Conservation (phyloP, 1,284 basidiomycete species). For the Spongispora temasekensis region DNA sequence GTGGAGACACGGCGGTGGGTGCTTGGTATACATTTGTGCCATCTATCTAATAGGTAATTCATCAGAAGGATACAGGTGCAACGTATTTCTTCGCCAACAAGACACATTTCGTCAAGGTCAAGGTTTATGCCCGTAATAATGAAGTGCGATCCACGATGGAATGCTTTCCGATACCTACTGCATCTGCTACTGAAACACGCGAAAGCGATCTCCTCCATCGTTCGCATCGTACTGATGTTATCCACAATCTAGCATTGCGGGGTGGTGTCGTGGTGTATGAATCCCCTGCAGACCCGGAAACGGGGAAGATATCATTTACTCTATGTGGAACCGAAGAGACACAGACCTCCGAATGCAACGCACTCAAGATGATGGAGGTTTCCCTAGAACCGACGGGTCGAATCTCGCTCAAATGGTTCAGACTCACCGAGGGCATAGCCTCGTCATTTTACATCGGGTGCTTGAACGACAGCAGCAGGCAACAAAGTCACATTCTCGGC, state of each 20-base stretch:
- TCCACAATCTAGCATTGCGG: background rate
- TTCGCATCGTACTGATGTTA: background rate
- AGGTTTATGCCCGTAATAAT: background rate
- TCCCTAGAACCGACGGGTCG: background rate
- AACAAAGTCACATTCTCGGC: background rate
- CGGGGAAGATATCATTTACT: background rate
- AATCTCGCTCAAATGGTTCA: background rate
- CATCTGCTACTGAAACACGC: background rate
- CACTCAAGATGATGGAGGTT: background rate
- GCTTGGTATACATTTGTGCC: too few relatives aligned
- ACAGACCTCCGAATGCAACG: background rate
- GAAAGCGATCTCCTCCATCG: background rate
- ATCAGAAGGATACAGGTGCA: background rate
- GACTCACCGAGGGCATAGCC: background rate
- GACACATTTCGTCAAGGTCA: background rate
- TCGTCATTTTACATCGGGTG: slow-evolving; percentile 1
- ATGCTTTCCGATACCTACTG: background rate
- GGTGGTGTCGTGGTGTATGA: background rate
- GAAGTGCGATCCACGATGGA: background rate
- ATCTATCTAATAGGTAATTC: too few relatives aligned
- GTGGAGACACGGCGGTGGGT: background rate
- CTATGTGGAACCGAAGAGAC: background rate
- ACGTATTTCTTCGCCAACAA: background rate
- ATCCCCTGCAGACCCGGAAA: background rate
- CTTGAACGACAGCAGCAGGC: too few relatives aligned